Evolutionary conservation across 2,329 filamentous ascomycete genomes (phyloP), one percentile per base, ranked within the genome.

Genomic region (Sporothrix phasma): DNA sequence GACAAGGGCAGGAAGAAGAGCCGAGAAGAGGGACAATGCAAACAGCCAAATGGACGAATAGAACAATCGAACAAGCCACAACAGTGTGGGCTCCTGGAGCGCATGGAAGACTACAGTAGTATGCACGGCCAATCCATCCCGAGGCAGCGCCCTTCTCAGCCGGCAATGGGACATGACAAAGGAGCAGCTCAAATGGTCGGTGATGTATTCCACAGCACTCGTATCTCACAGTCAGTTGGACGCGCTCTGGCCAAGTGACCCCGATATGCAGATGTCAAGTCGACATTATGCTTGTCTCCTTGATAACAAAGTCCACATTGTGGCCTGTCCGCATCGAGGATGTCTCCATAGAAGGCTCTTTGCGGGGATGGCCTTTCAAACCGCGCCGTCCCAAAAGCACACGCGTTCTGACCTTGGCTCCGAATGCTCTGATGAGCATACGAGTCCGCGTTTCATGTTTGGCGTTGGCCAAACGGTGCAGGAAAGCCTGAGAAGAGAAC

Each of bases 381-480:
- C 39, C 39, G 39, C 39, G 39, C 39, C 39, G n/a, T 41, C 17
- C 10, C 34, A 13, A 8, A 37, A 37, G 15, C 2, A 43, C 5
- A n/a, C 41, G 41, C 41, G 41, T 43, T 43, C 24, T 24, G 37
- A 37, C 11, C 34, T 37, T 22, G 51, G 31, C 51, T 39, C 24
- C 26, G 47, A 26, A n/a, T 10, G 26, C 17, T 31, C 11, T 19
- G 26, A n/a, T 53, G n/a, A n/a, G n/a, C 26, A 39, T 31, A 6
- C 58, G 10, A 22, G 29, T 19, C 45, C 31, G 29, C 39, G 49
- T 56, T 63, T 63, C 61, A 63, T 46, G 41, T 63, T 47, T 17
- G 43, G 49, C 3, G 8, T 43, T 15, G 41, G 6, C 17, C 41
- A 39, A 43, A 45, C 41, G 26, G 26, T 46, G 24, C 19, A 29